phyloP scores from a whole-genome alignment of 1,139 yeast genomes.

The Sugiyamaella pinicola region DNA sequence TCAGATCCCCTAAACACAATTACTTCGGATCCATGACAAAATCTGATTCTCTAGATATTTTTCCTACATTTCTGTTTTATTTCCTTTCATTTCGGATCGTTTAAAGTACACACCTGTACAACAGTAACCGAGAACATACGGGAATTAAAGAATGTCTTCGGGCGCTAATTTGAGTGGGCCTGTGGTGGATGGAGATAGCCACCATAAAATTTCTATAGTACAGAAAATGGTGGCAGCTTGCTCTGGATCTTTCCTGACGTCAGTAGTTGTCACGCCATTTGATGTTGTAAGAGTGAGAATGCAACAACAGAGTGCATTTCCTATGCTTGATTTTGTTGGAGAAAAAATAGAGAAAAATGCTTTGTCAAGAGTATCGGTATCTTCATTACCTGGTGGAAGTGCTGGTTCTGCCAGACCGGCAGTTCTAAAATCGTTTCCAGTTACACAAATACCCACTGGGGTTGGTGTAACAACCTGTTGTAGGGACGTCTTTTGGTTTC shows the following conservation, averaged over 20 bases:
- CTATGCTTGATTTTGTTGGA: slow-evolving; percentile 23
- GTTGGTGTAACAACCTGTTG: slow-evolving; percentile 46
- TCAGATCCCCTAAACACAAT: slow-evolving; percentile 17
- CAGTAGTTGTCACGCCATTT: slow-evolving; percentile 82
- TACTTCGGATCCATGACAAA: slow-evolving; percentile 1
- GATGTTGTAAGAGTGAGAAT: slow-evolving; percentile 89
- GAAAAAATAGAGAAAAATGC: background rate
- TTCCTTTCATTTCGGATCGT: background rate
- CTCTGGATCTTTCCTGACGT: slow-evolving; percentile 85
- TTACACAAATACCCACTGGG: slow-evolving; percentile 35
- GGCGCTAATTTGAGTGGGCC: slow-evolving; percentile 22
- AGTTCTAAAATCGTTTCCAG: slow-evolving; percentile 30
- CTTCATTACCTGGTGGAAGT: background rate
- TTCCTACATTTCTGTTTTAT: background rate
- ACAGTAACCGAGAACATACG: background rate
- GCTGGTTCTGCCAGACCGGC: slow-evolving; percentile 13
- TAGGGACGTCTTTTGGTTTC: slow-evolving; percentile 46
- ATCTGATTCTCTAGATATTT: background rate
- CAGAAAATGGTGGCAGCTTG: slow-evolving; percentile 90
- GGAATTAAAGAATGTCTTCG: slow-evolving; percentile 15
- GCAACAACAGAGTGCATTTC: slow-evolving; percentile 71
- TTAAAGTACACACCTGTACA: background rate
- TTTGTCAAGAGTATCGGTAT: slow-evolving; percentile 1
- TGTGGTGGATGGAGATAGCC: slow-evolving; percentile 19
- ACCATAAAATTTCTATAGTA: slow-evolving; percentile 46